phyloP scores from a whole-genome alignment of 108 stramenopile species.

The Discostella pseudostelligera region DNA sequence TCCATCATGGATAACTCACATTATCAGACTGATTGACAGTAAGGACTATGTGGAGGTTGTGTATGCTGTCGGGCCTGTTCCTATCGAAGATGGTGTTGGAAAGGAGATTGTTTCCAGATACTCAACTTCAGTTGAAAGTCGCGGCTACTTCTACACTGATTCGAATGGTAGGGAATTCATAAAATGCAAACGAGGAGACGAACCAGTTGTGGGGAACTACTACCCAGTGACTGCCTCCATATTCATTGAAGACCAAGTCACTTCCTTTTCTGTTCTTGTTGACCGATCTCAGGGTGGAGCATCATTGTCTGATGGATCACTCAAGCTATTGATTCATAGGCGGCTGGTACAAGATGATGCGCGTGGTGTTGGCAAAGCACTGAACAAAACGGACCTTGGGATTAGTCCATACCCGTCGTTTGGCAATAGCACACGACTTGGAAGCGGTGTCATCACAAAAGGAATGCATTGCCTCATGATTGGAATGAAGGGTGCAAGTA shows the following conservation, averaged over 20 bases:
- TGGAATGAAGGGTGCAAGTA: constrained; percentile 61
- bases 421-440: constrained; percentile 78
- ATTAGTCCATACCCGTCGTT: constrained; percentile 80
- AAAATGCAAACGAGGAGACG: constrained; percentile 68
- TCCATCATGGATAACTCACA: constrained; percentile 80
- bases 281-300: constrained; percentile 92
- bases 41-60: constrained; percentile 85
- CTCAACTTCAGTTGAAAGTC: constrained; percentile 55
- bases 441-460: constrained; percentile 79
- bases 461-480: constrained; percentile 85
- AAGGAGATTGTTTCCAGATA: constrained; percentile 86
- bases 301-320: constrained; percentile 74
- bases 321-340: constrained; percentile 96
- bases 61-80: constrained; percentile 91
- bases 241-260: constrained; percentile 72
- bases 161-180: constrained; percentile 95
- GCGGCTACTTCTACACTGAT: constrained; percentile 88
- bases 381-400: constrained; percentile 83
- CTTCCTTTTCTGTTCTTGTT: constrained; percentile 65
- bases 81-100: constrained; percentile 74
- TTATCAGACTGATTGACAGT: constrained; percentile 62
- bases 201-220: constrained; percentile 94
- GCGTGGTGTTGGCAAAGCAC: constrained; percentile 70
- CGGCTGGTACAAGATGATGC: constrained; percentile 74
- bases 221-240: constrained; percentile 95